Evolutionary conservation across 768 basidiomycete genomes (phyloP), one percentile per base, ranked within the genome.

Genomic region (Kwoniella dendrophila): DNA sequence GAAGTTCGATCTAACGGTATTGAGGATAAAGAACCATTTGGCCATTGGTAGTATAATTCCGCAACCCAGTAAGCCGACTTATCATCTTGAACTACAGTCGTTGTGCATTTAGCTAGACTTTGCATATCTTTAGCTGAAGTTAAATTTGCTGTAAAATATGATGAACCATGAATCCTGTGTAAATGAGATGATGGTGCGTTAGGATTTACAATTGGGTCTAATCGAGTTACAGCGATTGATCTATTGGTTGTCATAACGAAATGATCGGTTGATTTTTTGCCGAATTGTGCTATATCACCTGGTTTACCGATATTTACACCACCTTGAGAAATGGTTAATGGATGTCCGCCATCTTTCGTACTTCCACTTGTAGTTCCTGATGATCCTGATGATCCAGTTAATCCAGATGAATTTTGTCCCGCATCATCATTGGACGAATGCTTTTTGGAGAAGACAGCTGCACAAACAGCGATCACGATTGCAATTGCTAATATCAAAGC

Each of bases 181-280:
- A 65, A 11, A 43, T 69, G 67, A 27, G 59, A 52, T 16, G 55
- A 48, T 2, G 56, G 47, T 11, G 62, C 45, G 27, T 62, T 62
- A 14, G 67, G 67, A 30, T 64, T 62, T 34, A 69, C 60, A 30
- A 69, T 69, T 5, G 67, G 67, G 54, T 69, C 67, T 3, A 69
- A 44, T 6, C 66, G 57, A n/a, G 66, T 68, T n/a, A 69, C 59
- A 14, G 55, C 59, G 26, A 62, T 65, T 2, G 63, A 62, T 16
- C 63, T 59, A 30, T 65, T 59, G 45, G 63, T 54, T 14, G 51
- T 61, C 63, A 69, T 57, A 34, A 65, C 63, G 43, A 68, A 69
- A 47, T 69, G 67, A 34, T 69, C 63, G 30, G 67, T 65, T 12
- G 67, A 69, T 32, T 60, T 47, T 26, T 62, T 57, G 10, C 67